Percentiles rank a stretch among this genome's conserved stretches.
Conservation (phyloP, 179 eudicot genomes). For the Drosera spatulata region DNA sequence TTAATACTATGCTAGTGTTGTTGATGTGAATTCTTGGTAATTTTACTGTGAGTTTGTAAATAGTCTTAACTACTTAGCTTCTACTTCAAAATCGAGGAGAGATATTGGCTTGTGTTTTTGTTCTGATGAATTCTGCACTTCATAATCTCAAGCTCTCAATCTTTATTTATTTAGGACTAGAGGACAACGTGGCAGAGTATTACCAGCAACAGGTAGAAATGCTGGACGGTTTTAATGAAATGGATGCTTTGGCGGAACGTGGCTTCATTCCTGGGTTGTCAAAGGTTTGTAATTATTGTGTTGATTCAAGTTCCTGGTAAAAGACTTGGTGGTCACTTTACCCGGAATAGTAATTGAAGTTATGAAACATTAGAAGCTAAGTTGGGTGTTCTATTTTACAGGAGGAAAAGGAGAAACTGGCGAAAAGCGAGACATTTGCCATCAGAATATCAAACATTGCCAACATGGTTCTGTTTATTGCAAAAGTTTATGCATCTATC, state of each 20-base stretch:
- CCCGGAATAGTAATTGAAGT: too few species aligned
- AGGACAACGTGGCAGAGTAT: constrained; percentile 33
- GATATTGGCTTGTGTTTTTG: too few species aligned
- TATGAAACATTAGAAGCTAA: background rate
- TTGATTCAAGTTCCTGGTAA: background rate
- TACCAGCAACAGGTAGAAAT: constrained; percentile 65
- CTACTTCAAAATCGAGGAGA: too few species aligned
- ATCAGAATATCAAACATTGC: constrained; percentile 67
- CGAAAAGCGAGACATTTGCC: constrained; percentile 64
- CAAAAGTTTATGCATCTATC: constrained; percentile 75
- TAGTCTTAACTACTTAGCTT: too few species aligned
- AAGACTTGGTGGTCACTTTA: background rate
- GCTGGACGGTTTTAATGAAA: constrained; percentile 69
- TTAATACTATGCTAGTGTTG: too few species aligned
- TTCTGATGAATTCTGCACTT: too few species aligned
- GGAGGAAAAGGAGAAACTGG: constrained; percentile 64
- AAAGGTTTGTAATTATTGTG: constrained; percentile 31
- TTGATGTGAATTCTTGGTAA: too few species aligned
- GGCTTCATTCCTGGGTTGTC: constrained; percentile 57
- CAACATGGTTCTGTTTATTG: constrained; percentile 65
- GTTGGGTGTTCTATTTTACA: constrained; percentile 8
- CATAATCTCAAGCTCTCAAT: too few species aligned
- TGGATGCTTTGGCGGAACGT: constrained; percentile 40
- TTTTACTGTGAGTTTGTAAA: too few species aligned
- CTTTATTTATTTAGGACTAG: background rate